Conservation (phyloP, 371 early-diverging fungal species). For the Rhizopus stolonifer region DNA sequence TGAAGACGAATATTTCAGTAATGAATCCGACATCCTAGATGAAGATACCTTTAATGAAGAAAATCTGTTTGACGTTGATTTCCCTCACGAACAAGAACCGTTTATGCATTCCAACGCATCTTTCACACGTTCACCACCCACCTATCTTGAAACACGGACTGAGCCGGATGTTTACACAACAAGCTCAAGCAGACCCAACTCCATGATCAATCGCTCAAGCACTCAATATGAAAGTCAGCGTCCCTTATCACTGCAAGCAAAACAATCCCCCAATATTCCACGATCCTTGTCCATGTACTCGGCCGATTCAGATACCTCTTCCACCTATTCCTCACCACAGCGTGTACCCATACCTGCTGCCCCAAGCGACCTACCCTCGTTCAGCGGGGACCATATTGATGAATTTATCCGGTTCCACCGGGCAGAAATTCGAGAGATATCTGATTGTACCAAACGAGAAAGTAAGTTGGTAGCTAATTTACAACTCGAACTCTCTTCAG, state of each 20-base stretch:
- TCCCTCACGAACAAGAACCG: constrained; percentile 39
- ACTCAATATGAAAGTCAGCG: not conserved
- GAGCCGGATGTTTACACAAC: not conserved
- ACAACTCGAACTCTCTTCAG: constrained; percentile 42
- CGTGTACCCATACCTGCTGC: not conserved
- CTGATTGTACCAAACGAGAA: constrained; percentile 77
- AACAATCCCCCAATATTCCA: not conserved
- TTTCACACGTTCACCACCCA: not conserved
- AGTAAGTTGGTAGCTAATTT: constrained; percentile 75
- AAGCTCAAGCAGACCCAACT: constrained; percentile 2
- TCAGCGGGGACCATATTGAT: constrained; percentile 48
- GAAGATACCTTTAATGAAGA: constrained; percentile 45
- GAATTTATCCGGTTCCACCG: constrained; percentile 75
- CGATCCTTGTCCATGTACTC: constrained; percentile 12
- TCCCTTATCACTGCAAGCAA: not conserved
- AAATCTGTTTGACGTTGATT: constrained; percentile 44
- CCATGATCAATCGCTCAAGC: constrained; percentile 1
- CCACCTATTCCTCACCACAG: not conserved
- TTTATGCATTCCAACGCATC: constrained; percentile 15
- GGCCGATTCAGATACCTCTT: constrained; percentile 8
- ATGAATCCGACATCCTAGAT: constrained; percentile 33
- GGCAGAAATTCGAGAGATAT: constrained; percentile 72
- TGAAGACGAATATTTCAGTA: constrained; percentile 12
- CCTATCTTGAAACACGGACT: not conserved
- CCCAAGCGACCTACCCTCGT: constrained; percentile 4